Evolutionary conservation across 805 yeast genomes (phyloP).

Genomic region (Cyberlindnera amylophila): DNA sequence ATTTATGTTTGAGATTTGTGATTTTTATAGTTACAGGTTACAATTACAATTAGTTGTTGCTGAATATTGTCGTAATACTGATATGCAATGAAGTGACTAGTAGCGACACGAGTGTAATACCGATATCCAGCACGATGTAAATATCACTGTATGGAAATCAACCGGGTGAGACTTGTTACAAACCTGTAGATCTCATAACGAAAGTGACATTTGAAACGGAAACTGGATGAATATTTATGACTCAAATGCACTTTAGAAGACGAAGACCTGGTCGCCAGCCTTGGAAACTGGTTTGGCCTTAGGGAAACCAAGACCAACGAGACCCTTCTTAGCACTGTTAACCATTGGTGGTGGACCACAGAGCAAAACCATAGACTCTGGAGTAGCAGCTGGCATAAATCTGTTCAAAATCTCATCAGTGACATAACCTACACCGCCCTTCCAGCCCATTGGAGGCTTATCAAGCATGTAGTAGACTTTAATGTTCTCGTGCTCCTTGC

Average conservation of each 20-base stretch:
- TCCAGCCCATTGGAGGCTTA: slow-evolving; percentile 66
- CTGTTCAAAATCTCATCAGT: slow-evolving; percentile 67
- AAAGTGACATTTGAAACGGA: background rate
- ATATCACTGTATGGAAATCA: too few relatives aligned
- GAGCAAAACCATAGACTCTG: slow-evolving; percentile 65
- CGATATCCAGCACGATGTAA: too few relatives aligned
- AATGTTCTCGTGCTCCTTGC: slow-evolving; percentile 52
- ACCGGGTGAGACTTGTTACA: too few relatives aligned
- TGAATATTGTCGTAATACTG: too few relatives aligned
- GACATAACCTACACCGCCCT: slow-evolving; percentile 74
- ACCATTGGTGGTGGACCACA: slow-evolving; percentile 97
- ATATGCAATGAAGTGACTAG: too few relatives aligned
- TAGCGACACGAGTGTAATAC: too few relatives aligned
- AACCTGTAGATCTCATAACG: too few relatives aligned
- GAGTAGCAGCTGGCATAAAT: slow-evolving; percentile 57
- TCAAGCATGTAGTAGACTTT: slow-evolving; percentile 72
- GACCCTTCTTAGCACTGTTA: slow-evolving; percentile 76
- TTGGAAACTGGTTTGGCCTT: slow-evolving; percentile 89
- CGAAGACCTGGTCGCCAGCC: slow-evolving; percentile 86
- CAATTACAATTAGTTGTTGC: too few relatives aligned
- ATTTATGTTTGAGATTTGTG: too few relatives aligned
- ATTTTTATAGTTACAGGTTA: too few relatives aligned
- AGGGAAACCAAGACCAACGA: slow-evolving; percentile 65
- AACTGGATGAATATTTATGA: background rate
- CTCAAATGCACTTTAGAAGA: slow-evolving; percentile 45